Evolutionary conservation across 2,329 filamentous ascomycete species (phyloP).

Genomic region (Gaeumannomyces tritici): DNA sequence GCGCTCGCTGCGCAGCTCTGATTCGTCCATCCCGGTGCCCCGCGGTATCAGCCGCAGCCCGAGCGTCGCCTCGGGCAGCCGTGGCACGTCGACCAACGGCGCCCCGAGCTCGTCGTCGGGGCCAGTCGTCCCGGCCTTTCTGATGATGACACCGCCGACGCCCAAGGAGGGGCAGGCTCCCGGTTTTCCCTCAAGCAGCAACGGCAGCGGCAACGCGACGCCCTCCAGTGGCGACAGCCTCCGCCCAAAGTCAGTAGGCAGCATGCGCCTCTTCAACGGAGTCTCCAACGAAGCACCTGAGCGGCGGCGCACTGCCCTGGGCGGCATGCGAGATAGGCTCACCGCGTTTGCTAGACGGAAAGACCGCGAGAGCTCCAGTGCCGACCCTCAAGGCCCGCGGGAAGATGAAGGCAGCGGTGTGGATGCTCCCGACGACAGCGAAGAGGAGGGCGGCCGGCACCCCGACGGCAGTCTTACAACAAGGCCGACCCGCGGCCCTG

Average conservation of each 20-base stretch:
- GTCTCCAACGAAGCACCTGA: slow-evolving; percentile 1
- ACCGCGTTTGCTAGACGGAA: slow-evolving; percentile 16
- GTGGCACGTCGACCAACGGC: slow-evolving; percentile 2
- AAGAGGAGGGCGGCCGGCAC: not conserved
- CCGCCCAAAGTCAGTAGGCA: slow-evolving; percentile 10
- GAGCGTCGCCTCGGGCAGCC: slow-evolving; percentile 30
- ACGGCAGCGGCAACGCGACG: slow-evolving; percentile 1
- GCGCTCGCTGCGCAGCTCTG: slow-evolving; percentile 38
- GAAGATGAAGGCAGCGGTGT: not conserved
- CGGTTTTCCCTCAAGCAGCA: slow-evolving; percentile 6
- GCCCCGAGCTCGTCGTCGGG: not conserved
- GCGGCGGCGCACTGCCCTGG: slow-evolving; percentile 9
- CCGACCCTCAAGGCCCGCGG: not conserved
- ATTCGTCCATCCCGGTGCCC: slow-evolving; percentile 34
- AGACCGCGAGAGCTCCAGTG: slow-evolving; percentile 7
- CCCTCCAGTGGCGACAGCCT: slow-evolving; percentile 10
- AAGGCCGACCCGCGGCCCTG: not conserved
- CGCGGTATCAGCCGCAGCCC: slow-evolving; percentile 41
- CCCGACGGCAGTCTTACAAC: not conserved
- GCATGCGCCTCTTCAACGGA: not conserved
- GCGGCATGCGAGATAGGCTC: slow-evolving; percentile 14
- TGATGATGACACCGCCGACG: slow-evolving; percentile 39
- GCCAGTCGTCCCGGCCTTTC: slow-evolving; percentile 23
- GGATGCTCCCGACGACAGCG: not conserved
- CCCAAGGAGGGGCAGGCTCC: slow-evolving; percentile 16